Percentiles rank a stretch among this genome's conserved stretches.
These are phyloP conservation scores for Geotrichum cucujoidarum DNA, from an alignment of 1,139 yeast species.

Conservation along the genomic window DNA sequence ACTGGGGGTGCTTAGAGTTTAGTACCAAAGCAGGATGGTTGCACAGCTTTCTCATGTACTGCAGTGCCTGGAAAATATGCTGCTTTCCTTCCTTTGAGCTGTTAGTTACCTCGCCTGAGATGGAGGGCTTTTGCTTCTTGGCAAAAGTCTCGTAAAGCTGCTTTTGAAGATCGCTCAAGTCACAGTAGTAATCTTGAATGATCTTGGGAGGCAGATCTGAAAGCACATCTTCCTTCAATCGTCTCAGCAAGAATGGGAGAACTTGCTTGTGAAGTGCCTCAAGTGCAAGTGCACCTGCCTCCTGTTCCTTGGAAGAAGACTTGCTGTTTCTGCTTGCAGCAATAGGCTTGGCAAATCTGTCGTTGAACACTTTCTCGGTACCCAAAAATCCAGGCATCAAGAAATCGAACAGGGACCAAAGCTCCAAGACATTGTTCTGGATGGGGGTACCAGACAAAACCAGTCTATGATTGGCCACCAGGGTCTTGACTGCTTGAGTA, in stretches of 20 bases:
- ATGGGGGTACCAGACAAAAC: slow-evolving; percentile 96
- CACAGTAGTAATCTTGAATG: slow-evolving; percentile 97
- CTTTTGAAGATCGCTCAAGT: slow-evolving; percentile 83
- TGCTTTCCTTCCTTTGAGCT: slow-evolving; percentile 57
- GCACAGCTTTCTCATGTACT: slow-evolving; percentile 94
- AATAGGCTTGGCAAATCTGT: slow-evolving; percentile 93
- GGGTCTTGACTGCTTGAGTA: slow-evolving; percentile 77
- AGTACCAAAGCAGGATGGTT: slow-evolving; percentile 95
- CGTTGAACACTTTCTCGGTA: slow-evolving; percentile 89
- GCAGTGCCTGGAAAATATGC: slow-evolving; percentile 95
- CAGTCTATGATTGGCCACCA: slow-evolving; percentile 82
- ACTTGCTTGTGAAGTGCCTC: slow-evolving; percentile 97
- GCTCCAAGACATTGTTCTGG: slow-evolving; percentile 91
- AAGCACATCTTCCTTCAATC: slow-evolving; percentile 92
- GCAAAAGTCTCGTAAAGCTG: slow-evolving; percentile 86
- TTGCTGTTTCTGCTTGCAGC: slow-evolving; percentile 90
- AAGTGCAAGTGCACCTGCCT: slow-evolving; percentile 91
- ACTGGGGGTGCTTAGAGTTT: slow-evolving; percentile 81
- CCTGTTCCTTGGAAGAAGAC: slow-evolving; percentile 90
- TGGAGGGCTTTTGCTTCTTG: slow-evolving; percentile 71
- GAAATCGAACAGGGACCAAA: slow-evolving; percentile 96
- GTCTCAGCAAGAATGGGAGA: slow-evolving; percentile 89
- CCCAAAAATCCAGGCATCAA: slow-evolving; percentile 98
- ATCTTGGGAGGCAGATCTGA: slow-evolving; percentile 97
- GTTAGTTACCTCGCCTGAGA: slow-evolving; percentile 57